A percentile compares a stretch with the other conserved stretches of the same genome.
Conservation (phyloP, 2,329 filamentous ascomycete genomes). For the Penicillium sp. region DNA sequence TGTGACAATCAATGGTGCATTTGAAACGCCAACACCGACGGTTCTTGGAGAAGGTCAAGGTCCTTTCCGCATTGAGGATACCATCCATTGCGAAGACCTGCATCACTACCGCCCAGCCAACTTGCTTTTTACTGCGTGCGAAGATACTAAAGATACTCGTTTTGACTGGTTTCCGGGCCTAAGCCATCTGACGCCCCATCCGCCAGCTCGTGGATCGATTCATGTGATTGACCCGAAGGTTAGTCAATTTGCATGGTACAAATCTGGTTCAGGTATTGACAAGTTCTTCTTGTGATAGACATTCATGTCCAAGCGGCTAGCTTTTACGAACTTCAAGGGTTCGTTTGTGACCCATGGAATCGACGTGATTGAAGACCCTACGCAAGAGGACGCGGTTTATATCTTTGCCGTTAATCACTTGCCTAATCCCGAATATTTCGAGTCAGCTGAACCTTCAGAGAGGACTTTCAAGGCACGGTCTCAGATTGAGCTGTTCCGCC, state of each 20-base stretch:
- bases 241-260: conserved; percentile 15
- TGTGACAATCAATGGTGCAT: conserved; percentile 25
- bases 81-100: conserved; percentile 60
- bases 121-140: conserved; percentile 58
- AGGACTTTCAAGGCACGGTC: conserved; percentile 48
- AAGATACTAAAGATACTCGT: conserved; percentile 44
- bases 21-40: conserved; percentile 20
- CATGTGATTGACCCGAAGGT: conserved; percentile 57
- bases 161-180: conserved; percentile 56
- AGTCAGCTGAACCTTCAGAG: conserved; percentile 4
- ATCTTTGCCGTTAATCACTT: conserved; percentile 63
- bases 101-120: conserved; percentile 54
- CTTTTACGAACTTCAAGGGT: conserved; percentile 52
- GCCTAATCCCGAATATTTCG: conserved; percentile 47
- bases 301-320: conserved; percentile 47
- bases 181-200: conserved; percentile 42
- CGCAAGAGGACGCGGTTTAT: conserved; percentile 50
- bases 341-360: conserved; percentile 62
- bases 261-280: neutral
- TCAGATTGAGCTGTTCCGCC: conserved; percentile 59
- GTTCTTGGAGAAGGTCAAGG: conserved; percentile 30
- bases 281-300: conserved; percentile 36
- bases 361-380: conserved; percentile 55
- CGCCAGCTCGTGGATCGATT: conserved; percentile 30
- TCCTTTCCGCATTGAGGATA: conserved; percentile 51